phyloP scores from a whole-genome alignment of 1,139 yeast species.

The Hanseniaspora gamundiae region DNA sequence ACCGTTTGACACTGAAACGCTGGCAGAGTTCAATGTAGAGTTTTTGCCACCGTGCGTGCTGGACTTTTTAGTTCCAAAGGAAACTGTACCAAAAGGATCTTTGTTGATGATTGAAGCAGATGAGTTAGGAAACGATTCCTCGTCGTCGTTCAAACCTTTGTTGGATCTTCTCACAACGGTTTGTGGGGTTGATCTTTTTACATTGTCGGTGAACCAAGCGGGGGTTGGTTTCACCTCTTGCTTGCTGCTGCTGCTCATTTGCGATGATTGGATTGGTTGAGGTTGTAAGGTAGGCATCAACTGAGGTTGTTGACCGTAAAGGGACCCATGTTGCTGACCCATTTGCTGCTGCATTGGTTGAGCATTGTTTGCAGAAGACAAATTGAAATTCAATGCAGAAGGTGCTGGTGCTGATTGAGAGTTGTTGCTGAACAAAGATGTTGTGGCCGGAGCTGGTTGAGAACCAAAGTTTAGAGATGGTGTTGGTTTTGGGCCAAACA shows the following conservation, averaged over 20 bases:
- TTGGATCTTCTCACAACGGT: slow-evolving; percentile 32
- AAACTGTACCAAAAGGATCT: slow-evolving; percentile 23
- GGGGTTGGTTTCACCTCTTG: slow-evolving; percentile 23
- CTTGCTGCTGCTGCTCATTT: slow-evolving; percentile 13
- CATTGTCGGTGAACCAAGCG: slow-evolving; percentile 43
- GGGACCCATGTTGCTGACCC: slow-evolving; percentile 7
- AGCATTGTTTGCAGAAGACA: background rate
- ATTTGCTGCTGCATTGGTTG: slow-evolving; percentile 5
- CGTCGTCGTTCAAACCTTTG: slow-evolving; percentile 23
- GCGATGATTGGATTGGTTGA: slow-evolving; percentile 12
- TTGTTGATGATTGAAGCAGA: slow-evolving; percentile 10
- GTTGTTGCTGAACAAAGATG: slow-evolving; percentile 7
- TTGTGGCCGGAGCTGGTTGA: background rate
- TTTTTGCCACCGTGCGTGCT: slow-evolving; percentile 9
- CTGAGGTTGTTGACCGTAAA: slow-evolving; percentile 7
- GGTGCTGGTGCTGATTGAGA: background rate
- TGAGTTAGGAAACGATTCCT: slow-evolving; percentile 12
- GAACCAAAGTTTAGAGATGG: background rate
- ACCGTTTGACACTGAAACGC: background rate
- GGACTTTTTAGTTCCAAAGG: slow-evolving; percentile 28
- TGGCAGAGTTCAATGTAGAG: slow-evolving; percentile 8
- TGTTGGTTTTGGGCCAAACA: slow-evolving; percentile 18
- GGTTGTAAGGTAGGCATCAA: slow-evolving; percentile 6
- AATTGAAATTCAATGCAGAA: background rate
- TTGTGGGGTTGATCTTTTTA: slow-evolving; percentile 47